phyloP scores from a whole-genome alignment of 257 asterid species.

The Solanum pennellii region DNA sequence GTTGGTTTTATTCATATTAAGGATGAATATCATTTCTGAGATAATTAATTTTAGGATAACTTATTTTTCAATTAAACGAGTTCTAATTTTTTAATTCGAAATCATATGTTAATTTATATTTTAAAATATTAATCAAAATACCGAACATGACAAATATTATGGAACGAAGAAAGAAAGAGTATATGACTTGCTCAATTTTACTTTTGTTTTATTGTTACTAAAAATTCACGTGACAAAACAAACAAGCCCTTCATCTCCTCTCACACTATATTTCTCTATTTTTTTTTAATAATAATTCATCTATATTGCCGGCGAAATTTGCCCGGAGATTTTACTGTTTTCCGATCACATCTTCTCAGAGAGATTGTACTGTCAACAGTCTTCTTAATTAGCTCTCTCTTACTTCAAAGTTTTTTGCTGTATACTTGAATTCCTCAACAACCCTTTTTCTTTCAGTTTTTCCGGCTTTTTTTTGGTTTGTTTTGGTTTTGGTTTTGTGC shows the following conservation, averaged over 20 bases:
- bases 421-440: not conserved
- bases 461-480: not conserved
- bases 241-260: not conserved
- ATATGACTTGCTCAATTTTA: not conserved
- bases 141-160: not conserved
- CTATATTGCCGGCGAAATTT: not conserved
- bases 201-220: not conserved
- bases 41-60: too few species aligned
- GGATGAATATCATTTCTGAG: too few species aligned
- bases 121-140: too few species aligned
- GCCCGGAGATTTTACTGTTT: not conserved
- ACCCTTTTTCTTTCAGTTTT: not conserved
- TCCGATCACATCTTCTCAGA: not conserved
- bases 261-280: not conserved
- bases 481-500: not conserved
- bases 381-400: not conserved
- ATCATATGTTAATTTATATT: too few species aligned
- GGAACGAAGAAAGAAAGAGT: not conserved
- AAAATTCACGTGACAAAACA: not conserved
- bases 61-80: too few species aligned
- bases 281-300: not conserved
- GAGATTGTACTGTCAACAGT: not conserved
- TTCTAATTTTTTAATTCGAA: too few species aligned
- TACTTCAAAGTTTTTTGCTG: not conserved
- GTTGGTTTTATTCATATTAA: too few species aligned